Percentiles rank a stretch among this genome's conserved stretches.
Conservation (phyloP, 1,284 basidiomycete genomes). For the Wolfiporia cocos region DNA sequence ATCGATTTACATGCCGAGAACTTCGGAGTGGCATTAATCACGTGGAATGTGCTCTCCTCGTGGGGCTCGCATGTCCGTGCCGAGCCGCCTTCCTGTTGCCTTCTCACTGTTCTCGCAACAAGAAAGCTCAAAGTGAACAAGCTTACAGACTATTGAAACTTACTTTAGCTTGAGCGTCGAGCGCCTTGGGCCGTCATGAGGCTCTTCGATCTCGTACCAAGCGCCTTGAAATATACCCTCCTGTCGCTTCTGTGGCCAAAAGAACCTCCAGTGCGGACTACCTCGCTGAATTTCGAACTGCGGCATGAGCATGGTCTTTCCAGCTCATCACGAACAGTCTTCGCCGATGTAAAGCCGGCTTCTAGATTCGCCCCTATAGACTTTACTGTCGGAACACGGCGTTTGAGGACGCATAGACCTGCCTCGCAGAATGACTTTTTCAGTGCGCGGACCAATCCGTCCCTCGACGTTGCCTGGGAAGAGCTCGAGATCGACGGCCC, state of each 20-base stretch:
- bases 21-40: too few species aligned
- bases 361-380: conserved; percentile 1
- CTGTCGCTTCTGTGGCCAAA: conserved; percentile 12
- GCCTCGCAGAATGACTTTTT: conserved; percentile 40
- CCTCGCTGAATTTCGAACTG: conserved; percentile 46
- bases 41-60: too few species aligned
- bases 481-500: conserved; percentile 54
- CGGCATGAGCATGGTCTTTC: conserved; percentile 57
- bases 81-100: too few species aligned
- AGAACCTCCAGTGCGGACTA: conserved; percentile 12
- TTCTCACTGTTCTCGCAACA: too few species aligned
- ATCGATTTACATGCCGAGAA: too few species aligned
- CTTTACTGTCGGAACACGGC: conserved; percentile 5
- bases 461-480: conserved; percentile 45
- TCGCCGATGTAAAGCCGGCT: conserved; percentile 13
- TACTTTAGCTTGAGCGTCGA: too few species aligned
- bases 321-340: conserved; percentile 14
- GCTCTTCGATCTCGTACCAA: conserved; percentile 16
- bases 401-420: conserved; percentile 24
- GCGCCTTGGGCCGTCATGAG: too few species aligned
- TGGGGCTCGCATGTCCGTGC: too few species aligned
- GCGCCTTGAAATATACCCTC: conserved; percentile 13
- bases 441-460: conserved; percentile 34
- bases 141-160: too few species aligned
- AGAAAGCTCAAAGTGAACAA: too few species aligned